Evolutionary conservation across 345 rosid genomes (phyloP), one percentile per base, ranked within the genome.

Genomic region (Noccaea bulbosa): DNA sequence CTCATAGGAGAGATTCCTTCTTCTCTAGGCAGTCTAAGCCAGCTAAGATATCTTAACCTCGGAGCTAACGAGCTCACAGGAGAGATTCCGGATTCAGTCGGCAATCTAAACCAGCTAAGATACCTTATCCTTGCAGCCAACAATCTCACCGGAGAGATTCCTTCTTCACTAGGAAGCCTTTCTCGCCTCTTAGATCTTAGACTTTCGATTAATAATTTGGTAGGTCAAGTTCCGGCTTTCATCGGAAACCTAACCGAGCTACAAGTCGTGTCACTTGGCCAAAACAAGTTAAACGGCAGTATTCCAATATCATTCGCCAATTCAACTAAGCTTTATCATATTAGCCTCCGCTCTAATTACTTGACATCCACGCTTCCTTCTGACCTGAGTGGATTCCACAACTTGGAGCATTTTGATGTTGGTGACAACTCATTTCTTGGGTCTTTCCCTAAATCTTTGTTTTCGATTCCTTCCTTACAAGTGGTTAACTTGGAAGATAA

Each of bases 81-180:
- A 11, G 35, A 11, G 4, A 55, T 55, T 34, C 60, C 60, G 2
- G 1, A 4, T 34, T 55, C 60, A 34, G 8, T 55, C 8, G 60
- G 60, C 22, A 34, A 55, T 34, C 24, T 55, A 14, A 55, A 34
- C 6, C 39, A 55, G 22, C 60, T 55, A 2, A 55, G n/a, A 55
- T 10, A 35, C 27, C 61, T 55, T 35, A 17, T 7, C 44, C 61
- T 55, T 15, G 27, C 2, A n/a, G 2, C 0, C 34, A 55, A 55
- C 27, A 1, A 2, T 0, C n/a, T 55, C 61, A 11, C 14, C 11
- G 69, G 75, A 27, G 37, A 62, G 9, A 51, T 71, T 30, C 72
- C 64, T 17, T 44, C 63, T 67, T 67, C 72, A 15, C 8, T 67
- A 43, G 63, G 63, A 24, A 67, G 41, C 30, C 71, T 67, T 67